A percentile compares a stretch with the other conserved stretches of the same genome.
Evolutionary conservation across 371 early-diverging fungal species (phyloP).

Genomic region (Actinomortierella wolfii): DNA sequence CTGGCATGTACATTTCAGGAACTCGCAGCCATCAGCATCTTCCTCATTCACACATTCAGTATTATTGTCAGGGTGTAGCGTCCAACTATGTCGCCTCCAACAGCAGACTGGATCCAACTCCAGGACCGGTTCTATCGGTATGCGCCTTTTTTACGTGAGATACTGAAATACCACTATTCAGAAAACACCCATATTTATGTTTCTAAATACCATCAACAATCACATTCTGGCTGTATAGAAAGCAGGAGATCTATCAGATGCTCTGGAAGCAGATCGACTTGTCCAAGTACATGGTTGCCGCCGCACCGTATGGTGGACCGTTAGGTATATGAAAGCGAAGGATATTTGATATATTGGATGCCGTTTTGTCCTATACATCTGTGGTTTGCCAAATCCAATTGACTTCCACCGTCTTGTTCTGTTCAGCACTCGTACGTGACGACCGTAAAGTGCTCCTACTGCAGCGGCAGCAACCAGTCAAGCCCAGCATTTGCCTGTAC

Average conservation of each 20-base stretch:
- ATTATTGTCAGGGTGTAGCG: no score
- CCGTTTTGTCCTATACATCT: neutral
- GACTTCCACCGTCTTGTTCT: neutral
- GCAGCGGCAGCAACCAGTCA: slow-evolving; percentile 72
- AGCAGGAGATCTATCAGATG: slow-evolving; percentile 84
- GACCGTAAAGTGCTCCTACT: slow-evolving; percentile 80
- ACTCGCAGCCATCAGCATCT: no score
- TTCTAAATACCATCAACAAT: neutral
- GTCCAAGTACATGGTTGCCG: slow-evolving; percentile 79
- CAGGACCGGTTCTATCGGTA: slow-evolving; percentile 61
- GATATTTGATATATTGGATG: no score
- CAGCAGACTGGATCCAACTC: slow-evolving; percentile 56
- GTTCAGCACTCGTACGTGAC: slow-evolving; percentile 83
- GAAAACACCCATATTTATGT: slow-evolving; percentile 2
- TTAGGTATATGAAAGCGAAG: slow-evolving; percentile 63
- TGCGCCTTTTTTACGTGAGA: no score
- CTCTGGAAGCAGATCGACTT: slow-evolving; percentile 87
- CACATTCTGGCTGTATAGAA: slow-evolving; percentile 45
- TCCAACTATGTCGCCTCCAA: slow-evolving; percentile 44
- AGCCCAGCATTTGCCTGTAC: slow-evolving; percentile 83
- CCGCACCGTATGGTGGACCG: slow-evolving; percentile 91
- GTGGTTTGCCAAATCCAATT: neutral
- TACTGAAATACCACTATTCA: neutral
- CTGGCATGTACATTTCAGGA: no score
- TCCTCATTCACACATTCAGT: no score